A percentile compares a stretch with the other conserved stretches of the same genome.
These are phyloP conservation scores for Tolypocladium ovalisporum DNA, from an alignment of 2,329 filamentous ascomycete species.

Conservation along the genomic window DNA sequence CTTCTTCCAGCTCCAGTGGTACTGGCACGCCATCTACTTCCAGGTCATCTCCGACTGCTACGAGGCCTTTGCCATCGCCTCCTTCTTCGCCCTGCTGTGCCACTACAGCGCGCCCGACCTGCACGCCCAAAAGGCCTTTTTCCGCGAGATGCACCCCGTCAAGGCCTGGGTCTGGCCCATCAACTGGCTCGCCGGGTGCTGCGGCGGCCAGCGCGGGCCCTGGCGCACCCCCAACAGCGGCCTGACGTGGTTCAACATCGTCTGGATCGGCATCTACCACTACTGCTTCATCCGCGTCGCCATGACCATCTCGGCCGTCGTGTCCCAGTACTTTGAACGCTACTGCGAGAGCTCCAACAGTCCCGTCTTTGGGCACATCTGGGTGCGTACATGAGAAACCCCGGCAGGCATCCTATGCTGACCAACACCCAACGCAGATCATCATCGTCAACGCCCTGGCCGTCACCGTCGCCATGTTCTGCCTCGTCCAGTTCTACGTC, in stretches of 20 bases:
- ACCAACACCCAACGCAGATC: conserved; percentile 32
- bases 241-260: conserved; percentile 82
- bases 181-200: conserved; percentile 58
- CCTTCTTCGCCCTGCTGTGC: conserved; percentile 76
- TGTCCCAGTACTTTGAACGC: conserved; percentile 54
- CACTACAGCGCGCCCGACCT: conserved; percentile 69
- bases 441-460: conserved; percentile 59
- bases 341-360: conserved; percentile 74
- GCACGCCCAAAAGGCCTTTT: conserved; percentile 74
- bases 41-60: conserved; percentile 76
- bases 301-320: conserved; percentile 69
- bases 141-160: conserved; percentile 53
- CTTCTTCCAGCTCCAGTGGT: conserved; percentile 63
- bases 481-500: conserved; percentile 76
- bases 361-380: conserved; percentile 73
- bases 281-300: conserved; percentile 73
- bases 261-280: conserved; percentile 76
- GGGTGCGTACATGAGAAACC: conserved; percentile 39
- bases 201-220: conserved; percentile 55
- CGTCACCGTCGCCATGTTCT: conserved; percentile 80
- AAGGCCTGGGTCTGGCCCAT: conserved; percentile 68
- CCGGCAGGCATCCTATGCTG: neutral
- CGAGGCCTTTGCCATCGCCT: conserved; percentile 78
- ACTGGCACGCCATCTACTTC: conserved; percentile 71
- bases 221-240: conserved; percentile 71